Evolutionary conservation across 306 rosid genomes (phyloP).

Genomic region (Prunus campanulata): DNA sequence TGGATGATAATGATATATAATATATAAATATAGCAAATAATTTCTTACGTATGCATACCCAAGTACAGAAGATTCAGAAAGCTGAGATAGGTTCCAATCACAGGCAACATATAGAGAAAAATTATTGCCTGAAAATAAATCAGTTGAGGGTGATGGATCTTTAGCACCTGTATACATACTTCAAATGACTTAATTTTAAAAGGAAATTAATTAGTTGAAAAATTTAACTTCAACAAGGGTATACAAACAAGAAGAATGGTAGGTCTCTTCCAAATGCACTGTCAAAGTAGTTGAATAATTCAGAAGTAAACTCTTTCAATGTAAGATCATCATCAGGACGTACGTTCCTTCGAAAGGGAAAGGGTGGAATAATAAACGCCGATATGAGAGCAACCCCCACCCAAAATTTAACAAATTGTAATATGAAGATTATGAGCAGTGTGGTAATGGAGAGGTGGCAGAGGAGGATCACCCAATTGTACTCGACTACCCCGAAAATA

Average conservation of each 20-base stretch:
- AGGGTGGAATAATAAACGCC: too few relatives aligned
- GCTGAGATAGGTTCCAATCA: conserved; percentile 64
- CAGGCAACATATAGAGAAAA: conserved; percentile 54
- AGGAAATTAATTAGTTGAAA: too few relatives aligned
- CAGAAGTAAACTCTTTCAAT: conserved; percentile 47
- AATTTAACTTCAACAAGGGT: too few relatives aligned
- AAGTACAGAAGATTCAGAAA: conserved; percentile 62
- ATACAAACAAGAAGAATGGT: conserved; percentile 66
- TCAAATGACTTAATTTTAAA: too few relatives aligned
- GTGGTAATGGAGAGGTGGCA: conserved; percentile 66
- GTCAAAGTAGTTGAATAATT: conserved; percentile 45
- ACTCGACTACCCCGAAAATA: conserved; percentile 69
- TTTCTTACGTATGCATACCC: conserved; percentile 40
- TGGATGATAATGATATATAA: too few relatives aligned
- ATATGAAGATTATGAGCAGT: conserved; percentile 61
- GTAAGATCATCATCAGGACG: conserved; percentile 26
- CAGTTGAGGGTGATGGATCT: background rate
- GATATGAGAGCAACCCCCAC: accelerated
- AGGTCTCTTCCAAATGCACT: conserved; percentile 59
- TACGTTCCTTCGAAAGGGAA: too few relatives aligned
- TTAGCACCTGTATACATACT: too few relatives aligned
- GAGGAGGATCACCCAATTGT: conserved; percentile 59
- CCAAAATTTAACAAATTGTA: background rate
- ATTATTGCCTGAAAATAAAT: conserved; percentile 50
- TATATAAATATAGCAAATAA: background rate